phyloP scores from a whole-genome alignment of 1,284 basidiomycete species.

The Austroboletus olivaceoglutinosus region DNA sequence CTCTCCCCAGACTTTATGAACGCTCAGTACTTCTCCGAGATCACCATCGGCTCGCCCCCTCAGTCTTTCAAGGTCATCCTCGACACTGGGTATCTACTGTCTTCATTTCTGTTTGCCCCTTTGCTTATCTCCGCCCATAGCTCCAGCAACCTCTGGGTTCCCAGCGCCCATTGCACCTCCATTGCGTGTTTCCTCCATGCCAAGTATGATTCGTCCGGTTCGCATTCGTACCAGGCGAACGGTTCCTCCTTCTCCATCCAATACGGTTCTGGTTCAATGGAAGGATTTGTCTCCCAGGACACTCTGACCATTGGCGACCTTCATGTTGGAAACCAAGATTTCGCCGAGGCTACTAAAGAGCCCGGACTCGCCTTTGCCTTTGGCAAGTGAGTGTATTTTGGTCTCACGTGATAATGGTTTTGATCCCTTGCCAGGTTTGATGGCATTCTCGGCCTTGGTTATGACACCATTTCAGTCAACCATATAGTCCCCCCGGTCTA shows the following conservation, averaged over 20 bases:
- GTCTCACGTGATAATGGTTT: background rate
- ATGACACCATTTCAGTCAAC: slow-evolving; percentile 96
- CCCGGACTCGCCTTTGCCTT: slow-evolving; percentile 98
- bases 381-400: slow-evolving; percentile 76
- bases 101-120: background rate
- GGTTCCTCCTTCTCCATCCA: slow-evolving; percentile 90
- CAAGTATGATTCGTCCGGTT: slow-evolving; percentile 88
- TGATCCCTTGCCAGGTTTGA: slow-evolving; percentile 66
- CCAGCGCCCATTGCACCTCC: slow-evolving; percentile 83
- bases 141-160: slow-evolving; percentile 94
- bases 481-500: slow-evolving; percentile 95
- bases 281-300: slow-evolving; percentile 94
- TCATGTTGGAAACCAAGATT: slow-evolving; percentile 75
- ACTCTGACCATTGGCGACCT: slow-evolving; percentile 84
- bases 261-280: slow-evolving; percentile 97
- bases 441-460: slow-evolving; percentile 93
- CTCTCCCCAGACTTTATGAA: slow-evolving; percentile 83
- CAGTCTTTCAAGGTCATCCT: slow-evolving; percentile 88
- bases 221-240: slow-evolving; percentile 90
- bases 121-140: slow-evolving; percentile 35
- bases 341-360: slow-evolving; percentile 96
- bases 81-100: slow-evolving; percentile 66
- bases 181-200: slow-evolving; percentile 98
- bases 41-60: slow-evolving; percentile 77
- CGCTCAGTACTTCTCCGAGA: slow-evolving; percentile 95